These are phyloP conservation scores for Entomortierella beljakovae DNA, from an alignment of 192 early-diverging fungal species.

Conservation along the genomic window DNA sequence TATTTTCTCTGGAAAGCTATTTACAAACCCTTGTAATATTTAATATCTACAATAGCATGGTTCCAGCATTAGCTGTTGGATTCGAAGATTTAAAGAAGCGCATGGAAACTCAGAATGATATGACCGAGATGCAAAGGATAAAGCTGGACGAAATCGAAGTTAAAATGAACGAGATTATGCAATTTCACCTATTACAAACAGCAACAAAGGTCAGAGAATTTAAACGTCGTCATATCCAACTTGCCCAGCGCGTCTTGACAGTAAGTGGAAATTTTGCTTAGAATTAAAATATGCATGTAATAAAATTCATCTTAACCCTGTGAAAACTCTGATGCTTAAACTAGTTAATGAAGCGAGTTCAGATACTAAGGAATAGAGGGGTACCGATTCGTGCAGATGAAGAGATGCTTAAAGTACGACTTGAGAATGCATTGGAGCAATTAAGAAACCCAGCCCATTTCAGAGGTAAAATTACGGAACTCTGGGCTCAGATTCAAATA, in stretches of 20 bases:
- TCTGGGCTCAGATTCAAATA: conserved; percentile 83
- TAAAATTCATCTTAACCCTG: too few relatives aligned
- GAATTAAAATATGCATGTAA: too few relatives aligned
- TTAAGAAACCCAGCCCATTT: conserved; percentile 84
- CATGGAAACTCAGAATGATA: conserved; percentile 78
- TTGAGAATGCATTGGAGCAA: conserved; percentile 82
- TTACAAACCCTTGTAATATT: not conserved
- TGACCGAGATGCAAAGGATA: conserved; percentile 73
- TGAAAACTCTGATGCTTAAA: too few relatives aligned
- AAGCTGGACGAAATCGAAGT: conserved; percentile 69
- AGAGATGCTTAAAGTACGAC: conserved; percentile 76
- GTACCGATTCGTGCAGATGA: conserved; percentile 87
- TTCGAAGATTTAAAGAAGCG: conserved; percentile 93
- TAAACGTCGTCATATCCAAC: conserved; percentile 79
- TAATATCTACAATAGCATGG: conserved; percentile 65
- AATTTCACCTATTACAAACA: conserved; percentile 77
- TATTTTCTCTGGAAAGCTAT: not conserved
- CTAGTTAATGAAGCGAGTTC: conserved; percentile 89
- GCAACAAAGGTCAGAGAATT: conserved; percentile 80
- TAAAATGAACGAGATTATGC: conserved; percentile 37
- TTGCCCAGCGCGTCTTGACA: conserved; percentile 78
- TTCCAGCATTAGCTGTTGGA: conserved; percentile 91
- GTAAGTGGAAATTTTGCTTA: too few relatives aligned
- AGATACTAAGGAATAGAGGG: conserved; percentile 86
- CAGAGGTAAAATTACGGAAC: conserved; percentile 83